Conservation (phyloP, 305 asterid species). For the Striga hermonthica region DNA sequence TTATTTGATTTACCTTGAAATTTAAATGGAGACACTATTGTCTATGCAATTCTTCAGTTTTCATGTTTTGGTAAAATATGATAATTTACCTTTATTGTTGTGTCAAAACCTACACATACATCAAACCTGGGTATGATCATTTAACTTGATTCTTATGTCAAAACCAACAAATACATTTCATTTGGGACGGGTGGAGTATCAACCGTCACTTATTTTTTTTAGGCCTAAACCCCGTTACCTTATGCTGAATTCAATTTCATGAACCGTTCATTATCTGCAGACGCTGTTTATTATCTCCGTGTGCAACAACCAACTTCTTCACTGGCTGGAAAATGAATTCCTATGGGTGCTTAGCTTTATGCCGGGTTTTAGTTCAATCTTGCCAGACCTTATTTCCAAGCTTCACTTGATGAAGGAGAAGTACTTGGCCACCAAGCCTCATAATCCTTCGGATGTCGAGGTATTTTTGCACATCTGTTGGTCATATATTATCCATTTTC, state of each 20-base stretch:
- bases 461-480: constrained; percentile 35
- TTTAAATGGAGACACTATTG: too few relatives aligned
- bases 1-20: too few relatives aligned
- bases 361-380: constrained; percentile 62
- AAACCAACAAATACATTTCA: too few relatives aligned
- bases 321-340: constrained; percentile 88
- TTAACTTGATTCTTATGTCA: too few relatives aligned
- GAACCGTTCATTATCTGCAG: constrained; percentile 38
- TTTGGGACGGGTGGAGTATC: too few relatives aligned
- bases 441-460: constrained; percentile 51
- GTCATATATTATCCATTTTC: neutral
- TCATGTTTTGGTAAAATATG: too few relatives aligned
- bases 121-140: too few relatives aligned
- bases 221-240: too few relatives aligned
- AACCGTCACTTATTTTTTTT: too few relatives aligned
- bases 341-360: constrained; percentile 69
- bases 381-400: constrained; percentile 59
- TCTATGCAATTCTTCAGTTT: too few relatives aligned
- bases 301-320: constrained; percentile 92
- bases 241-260: neutral
- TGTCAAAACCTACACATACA: too few relatives aligned
- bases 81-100: too few relatives aligned
- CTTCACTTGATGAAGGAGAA: constrained; percentile 78
- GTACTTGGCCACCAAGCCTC: constrained; percentile 63
- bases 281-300: constrained; percentile 78